A percentile compares a stretch with the other conserved stretches of the same genome.
These are phyloP conservation scores for Firmiana major DNA, from an alignment of 345 rosid genomes.

Conservation along the genomic window DNA sequence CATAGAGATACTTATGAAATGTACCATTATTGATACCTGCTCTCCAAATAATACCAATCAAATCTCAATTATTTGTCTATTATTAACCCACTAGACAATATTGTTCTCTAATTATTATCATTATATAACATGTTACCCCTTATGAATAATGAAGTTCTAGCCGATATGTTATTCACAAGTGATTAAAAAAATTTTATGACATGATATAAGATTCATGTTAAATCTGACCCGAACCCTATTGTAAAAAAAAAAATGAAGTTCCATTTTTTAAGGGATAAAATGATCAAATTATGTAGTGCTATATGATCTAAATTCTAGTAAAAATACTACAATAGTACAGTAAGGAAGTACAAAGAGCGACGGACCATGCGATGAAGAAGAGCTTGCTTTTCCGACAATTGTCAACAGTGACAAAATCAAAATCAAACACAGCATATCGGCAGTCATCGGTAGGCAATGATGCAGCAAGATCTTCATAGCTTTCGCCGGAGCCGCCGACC, in stretches of 20 bases:
- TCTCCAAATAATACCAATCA: neutral
- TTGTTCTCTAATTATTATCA: neutral
- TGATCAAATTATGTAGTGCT: neutral
- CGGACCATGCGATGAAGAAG: conserved; percentile 95
- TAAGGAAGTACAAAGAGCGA: neutral
- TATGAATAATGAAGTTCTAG: neutral
- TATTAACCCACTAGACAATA: neutral
- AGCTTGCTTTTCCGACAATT: conserved; percentile 98
- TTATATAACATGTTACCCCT: neutral
- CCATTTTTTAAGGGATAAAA: neutral
- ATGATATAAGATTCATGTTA: too few species aligned
- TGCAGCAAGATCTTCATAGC: conserved; percentile 68
- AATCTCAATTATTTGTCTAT: conserved; percentile 12
- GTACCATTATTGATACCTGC: neutral
- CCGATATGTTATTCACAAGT: too few species aligned
- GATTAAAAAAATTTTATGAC: too few species aligned
- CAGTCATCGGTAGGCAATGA: conserved; percentile 83
- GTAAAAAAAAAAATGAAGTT: too few species aligned
- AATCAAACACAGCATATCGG: conserved; percentile 89
- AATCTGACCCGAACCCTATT: too few species aligned
- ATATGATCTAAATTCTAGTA: neutral
- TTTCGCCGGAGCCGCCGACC: conserved; percentile 83
- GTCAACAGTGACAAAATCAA: conserved; percentile 90
- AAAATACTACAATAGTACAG: neutral
- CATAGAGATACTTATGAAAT: neutral